Percentiles rank a stretch among this genome's conserved stretches.
Conservation (phyloP, 768 basidiomycete species). For the Hygrocybe punicea region DNA sequence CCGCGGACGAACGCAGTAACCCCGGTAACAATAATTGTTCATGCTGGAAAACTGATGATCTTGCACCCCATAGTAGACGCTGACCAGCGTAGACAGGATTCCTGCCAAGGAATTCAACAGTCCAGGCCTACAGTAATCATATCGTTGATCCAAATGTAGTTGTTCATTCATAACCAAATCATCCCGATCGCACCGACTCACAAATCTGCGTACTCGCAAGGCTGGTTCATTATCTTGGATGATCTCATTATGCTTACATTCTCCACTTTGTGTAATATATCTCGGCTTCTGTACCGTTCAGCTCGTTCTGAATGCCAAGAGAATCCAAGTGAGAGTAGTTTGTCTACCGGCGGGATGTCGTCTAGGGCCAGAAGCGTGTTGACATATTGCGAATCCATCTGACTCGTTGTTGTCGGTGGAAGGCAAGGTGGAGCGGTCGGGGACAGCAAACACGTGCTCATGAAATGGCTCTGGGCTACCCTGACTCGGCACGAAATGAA, state of each 20-base stretch:
- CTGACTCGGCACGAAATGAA: too few relatives aligned
- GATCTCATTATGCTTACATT: slow-evolving; percentile 46
- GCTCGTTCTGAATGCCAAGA: slow-evolving; percentile 46
- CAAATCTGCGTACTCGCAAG: slow-evolving; percentile 50
- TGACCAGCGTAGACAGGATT: slow-evolving; percentile 51
- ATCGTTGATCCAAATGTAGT: too few relatives aligned
- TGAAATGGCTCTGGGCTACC: too few relatives aligned
- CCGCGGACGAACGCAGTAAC: slow-evolving; percentile 41
- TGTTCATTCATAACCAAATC: slow-evolving; percentile 58
- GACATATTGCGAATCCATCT: slow-evolving; percentile 52
- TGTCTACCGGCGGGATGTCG: slow-evolving; percentile 48
- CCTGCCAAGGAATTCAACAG: slow-evolving; percentile 55
- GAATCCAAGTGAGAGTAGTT: slow-evolving; percentile 57
- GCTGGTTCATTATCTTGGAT: too few relatives aligned
- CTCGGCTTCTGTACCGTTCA: slow-evolving; percentile 28
- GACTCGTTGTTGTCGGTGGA: too few relatives aligned
- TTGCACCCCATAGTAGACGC: slow-evolving; percentile 50
- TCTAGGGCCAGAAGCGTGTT: slow-evolving; percentile 62
- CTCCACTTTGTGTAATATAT: slow-evolving; percentile 39
- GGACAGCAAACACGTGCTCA: too few relatives aligned
- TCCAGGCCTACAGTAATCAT: too few relatives aligned
- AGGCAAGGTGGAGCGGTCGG: too few relatives aligned
- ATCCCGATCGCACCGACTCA: slow-evolving; percentile 51
- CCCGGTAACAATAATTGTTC: slow-evolving; percentile 47
- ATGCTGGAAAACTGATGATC: slow-evolving; percentile 42